Percentiles rank a stretch among this genome's conserved stretches.
These are phyloP conservation scores for Epipyxis sp. DNA, from an alignment of 108 stramenopile species.

Conservation along the genomic window DNA sequence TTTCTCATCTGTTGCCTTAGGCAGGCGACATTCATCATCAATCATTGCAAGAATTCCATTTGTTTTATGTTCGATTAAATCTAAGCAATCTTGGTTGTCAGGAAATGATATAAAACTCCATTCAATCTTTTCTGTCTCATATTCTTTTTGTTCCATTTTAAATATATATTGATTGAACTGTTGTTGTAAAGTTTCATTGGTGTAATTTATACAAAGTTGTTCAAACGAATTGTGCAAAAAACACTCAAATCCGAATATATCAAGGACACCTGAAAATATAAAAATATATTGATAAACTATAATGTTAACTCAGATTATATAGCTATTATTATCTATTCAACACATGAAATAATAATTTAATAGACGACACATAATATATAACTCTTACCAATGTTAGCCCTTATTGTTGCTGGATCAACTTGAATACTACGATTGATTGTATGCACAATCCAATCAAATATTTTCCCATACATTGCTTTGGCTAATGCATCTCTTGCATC, in stretches of 20 bases:
- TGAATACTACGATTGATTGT: conserved; percentile 27
- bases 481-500: conserved; percentile 43
- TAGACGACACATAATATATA: conserved; percentile 46
- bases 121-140: conserved; percentile 64
- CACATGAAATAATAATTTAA: conserved; percentile 38
- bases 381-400: conserved; percentile 40
- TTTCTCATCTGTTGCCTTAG: conserved; percentile 37
- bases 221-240: conserved; percentile 91
- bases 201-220: conserved; percentile 59
- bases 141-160: conserved; percentile 63
- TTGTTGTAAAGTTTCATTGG: conserved; percentile 15
- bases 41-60: conserved; percentile 75
- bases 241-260: conserved; percentile 67
- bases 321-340: conserved; percentile 84
- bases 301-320: conserved; percentile 94
- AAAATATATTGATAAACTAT: conserved; percentile 83
- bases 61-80: conserved; percentile 87
- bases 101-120: conserved; percentile 83
- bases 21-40: conserved; percentile 84
- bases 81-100: conserved; percentile 96
- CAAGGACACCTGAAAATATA: no score
- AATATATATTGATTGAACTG: conserved; percentile 85
- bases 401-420: neutral
- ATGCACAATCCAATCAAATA: conserved; percentile 48
- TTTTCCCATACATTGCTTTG: conserved; percentile 44